These are phyloP conservation scores for Clitopilus hobsonii DNA, from an alignment of 768 basidiomycete species.

Conservation along the genomic window DNA sequence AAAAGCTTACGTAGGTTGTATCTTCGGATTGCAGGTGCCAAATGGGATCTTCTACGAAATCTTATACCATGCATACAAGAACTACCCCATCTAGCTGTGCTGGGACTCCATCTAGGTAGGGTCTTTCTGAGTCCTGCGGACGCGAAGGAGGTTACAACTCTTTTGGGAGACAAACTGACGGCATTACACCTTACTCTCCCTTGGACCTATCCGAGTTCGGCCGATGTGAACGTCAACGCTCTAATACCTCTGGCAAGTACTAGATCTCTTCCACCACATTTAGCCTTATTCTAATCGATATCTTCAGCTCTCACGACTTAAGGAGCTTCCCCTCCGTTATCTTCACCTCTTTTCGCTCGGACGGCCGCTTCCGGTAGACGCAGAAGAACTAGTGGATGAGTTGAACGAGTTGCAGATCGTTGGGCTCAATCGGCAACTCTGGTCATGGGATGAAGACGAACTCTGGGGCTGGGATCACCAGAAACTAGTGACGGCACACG, in stretches of 20 bases:
- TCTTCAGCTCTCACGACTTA: background rate
- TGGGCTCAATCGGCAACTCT: constrained; percentile 33
- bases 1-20: constrained; percentile 25
- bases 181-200: constrained; percentile 32
- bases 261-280: no score
- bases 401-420: constrained; percentile 25
- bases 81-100: constrained; percentile 25
- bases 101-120: constrained; percentile 33
- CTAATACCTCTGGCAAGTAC: constrained; percentile 23
- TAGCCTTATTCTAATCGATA: background rate
- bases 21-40: constrained; percentile 25
- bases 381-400: constrained; percentile 30
- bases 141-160: constrained; percentile 17
- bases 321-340: constrained; percentile 27
- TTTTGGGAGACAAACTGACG: constrained; percentile 23
- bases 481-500: constrained; percentile 33
- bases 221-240: constrained; percentile 11
- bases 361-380: constrained; percentile 23
- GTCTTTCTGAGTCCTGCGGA: constrained; percentile 18
- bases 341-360: constrained; percentile 31
- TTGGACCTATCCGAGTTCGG: constrained; percentile 21
- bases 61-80: constrained; percentile 21
- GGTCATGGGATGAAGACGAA: constrained; percentile 27
- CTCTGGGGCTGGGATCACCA: constrained; percentile 32
- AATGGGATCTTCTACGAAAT: constrained; percentile 12